Base-by-base conservation (phyloP, 768 basidiomycete genomes). In the Rhodotorula babjevae region DNA sequence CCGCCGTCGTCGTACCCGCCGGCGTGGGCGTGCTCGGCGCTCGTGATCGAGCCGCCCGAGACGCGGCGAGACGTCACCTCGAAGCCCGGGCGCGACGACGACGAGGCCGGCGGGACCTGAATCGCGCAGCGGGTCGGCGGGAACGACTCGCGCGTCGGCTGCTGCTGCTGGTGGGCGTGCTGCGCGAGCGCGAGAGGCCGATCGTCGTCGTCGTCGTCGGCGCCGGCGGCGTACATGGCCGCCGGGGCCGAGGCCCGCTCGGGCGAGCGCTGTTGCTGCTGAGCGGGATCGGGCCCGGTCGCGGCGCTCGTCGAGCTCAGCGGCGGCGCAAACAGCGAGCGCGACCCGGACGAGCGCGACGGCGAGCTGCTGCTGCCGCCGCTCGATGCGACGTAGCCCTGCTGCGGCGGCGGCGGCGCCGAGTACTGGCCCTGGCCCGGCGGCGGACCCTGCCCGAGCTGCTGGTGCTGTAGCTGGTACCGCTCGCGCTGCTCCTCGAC, bases 401-500 rank as follows among this genome's bases (percentile, higher is more conserved):
- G 46, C 15, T 46, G 19, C 46, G 46, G 3, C 46, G 46, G 14
- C 46, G 46, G 46, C 46, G 46, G 46, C 46, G 46, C 36, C 36
- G 36, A 36, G 36, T 36, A 36, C 36, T 36, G 46, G 23, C 44
- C 44, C 42, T 67, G 8, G n/a, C n/a, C 27, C 27, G 68, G 4
- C 5, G 57, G 33, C 23, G 63, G 63, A 23, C 72, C 40, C 0
- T 53, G 27, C 56, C 60, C 64, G n/a, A 63, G 52, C 11, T 44
- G 61, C 14, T 63, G 69, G 40, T 56, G 64, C 47, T 68, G 55
- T 42, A 57, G 63, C 31, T 74, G 74, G 15, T 25, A 36, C 59
- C 53, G 49, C 40, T 65, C 66, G n/a, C 16, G 53, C n/a, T 55
- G 53, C 53, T 61, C 67, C 79, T 95, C 92, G 77, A 93, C 89